Evolutionary conservation across 495 filamentous ascomycete species (phyloP).

Genomic region (Annulohypoxylon maeteangense): DNA sequence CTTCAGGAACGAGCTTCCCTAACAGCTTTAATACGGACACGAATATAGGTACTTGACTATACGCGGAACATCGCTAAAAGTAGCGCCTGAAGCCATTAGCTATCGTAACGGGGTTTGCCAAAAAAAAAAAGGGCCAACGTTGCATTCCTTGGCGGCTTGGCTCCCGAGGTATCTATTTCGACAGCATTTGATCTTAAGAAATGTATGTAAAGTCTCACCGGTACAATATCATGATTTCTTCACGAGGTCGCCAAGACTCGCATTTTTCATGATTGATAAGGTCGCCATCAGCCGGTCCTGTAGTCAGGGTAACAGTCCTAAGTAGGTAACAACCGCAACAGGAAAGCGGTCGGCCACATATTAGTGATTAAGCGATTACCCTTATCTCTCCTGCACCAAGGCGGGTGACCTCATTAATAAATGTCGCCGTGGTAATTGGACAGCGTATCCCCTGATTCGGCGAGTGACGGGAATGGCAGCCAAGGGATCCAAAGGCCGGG

Average conservation of each 20-base stretch:
- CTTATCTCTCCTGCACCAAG: constrained; percentile 37
- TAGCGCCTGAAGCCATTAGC: neutral
- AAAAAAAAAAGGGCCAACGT: neutral
- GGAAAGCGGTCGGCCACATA: constrained; percentile 28
- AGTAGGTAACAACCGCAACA: constrained; percentile 26
- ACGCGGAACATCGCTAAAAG: neutral
- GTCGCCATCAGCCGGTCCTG: constrained; percentile 18
- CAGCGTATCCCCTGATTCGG: neutral
- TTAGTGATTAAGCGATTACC: constrained; percentile 2
- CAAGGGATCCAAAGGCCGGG: constrained; percentile 7
- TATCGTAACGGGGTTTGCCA: neutral
- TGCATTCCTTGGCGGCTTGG: constrained; percentile 28
- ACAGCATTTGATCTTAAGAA: neutral
- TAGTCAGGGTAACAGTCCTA: constrained; percentile 23
- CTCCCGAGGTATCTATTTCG: neutral
- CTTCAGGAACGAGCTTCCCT: neutral
- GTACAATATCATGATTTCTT: neutral
- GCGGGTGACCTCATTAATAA: constrained; percentile 37
- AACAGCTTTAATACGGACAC: neutral
- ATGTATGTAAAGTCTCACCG: neutral
- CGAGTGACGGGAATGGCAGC: constrained; percentile 33
- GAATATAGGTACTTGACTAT: neutral
- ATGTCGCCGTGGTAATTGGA: constrained; percentile 23
- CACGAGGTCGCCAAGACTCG: neutral
- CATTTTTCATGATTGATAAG: constrained; percentile 11